Conservation (phyloP, 495 filamentous ascomycete genomes). For the Annulohypoxylon nitens region DNA sequence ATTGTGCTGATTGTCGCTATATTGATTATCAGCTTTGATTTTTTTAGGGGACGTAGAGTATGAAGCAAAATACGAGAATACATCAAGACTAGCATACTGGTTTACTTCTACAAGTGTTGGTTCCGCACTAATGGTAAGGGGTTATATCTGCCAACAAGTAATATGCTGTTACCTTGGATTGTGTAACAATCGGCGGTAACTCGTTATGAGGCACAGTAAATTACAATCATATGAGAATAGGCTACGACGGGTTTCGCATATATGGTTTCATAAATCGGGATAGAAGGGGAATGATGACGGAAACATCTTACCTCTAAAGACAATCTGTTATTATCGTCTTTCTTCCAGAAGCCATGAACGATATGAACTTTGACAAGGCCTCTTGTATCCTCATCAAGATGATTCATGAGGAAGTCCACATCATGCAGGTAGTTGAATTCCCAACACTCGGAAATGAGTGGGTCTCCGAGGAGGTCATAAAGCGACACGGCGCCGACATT, state of each 20-base stretch:
- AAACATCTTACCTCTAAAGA: conserved; percentile 68
- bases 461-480: conserved; percentile 81
- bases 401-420: conserved; percentile 73
- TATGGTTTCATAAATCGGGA: background rate
- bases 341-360: conserved; percentile 90
- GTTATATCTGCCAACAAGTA: background rate
- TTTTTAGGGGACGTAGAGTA: background rate
- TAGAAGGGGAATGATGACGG: background rate
- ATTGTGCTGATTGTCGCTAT: conserved; percentile 68
- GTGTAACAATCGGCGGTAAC: background rate
- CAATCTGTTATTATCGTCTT: conserved; percentile 71
- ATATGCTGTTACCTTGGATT: background rate
- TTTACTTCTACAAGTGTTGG: conserved; percentile 9
- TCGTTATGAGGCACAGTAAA: background rate
- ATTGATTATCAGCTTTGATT: conserved; percentile 24
- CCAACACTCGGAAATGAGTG: conserved; percentile 88
- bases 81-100: background rate
- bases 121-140: background rate
- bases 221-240: background rate
- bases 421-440: conserved; percentile 91
- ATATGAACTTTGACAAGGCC: conserved; percentile 76
- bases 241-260: background rate
- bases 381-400: conserved; percentile 78
- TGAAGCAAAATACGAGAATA: background rate
- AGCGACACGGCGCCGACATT: conserved; percentile 79